Base-by-base conservation (phyloP, 208 protist species). In the Pavlovales sp. region DNA sequence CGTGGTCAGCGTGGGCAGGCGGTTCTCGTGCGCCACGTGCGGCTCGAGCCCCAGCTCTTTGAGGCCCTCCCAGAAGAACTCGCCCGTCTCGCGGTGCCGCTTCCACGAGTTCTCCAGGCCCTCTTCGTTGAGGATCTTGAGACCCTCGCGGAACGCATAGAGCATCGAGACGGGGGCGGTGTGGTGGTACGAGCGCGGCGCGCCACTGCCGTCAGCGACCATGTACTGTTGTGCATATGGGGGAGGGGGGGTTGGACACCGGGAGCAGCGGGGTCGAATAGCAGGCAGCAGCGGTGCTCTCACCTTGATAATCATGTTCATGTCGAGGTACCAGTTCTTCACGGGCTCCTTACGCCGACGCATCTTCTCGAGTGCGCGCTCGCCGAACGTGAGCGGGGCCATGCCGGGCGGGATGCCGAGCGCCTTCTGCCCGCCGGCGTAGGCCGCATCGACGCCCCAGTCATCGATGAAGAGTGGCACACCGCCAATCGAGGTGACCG, bases 371-470 rank as follows among this genome's bases (percentile, higher is more conserved):
- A 90, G 66, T 7, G 88, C 88, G 81, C 88, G 79, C 30, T 76
- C 66, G 75, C 71, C 86, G 37, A 90, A 90, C 20, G 44, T 84
- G 20, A 91, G n/a, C 42, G 89, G 91, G 66, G 88, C 82, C 36
- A 75, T 77, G 37, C 91, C 91, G 5, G 91, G 91, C 37, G 91
- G 89, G 79, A 81, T 88, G 78, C 75, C 84, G 32, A 92, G 82
- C 34, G 57, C 41, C 79, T 92, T 92, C 79, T 92, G 91, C 46
- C 71, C 79, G 67, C 91, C 91, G 75, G 88, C 44, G 89, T 92
- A 92, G 38, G 81, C 79, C 1, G 81, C 86, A 81, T 92, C 91
- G 41, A 92, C 42, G n/a, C 75, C 89, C 91, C 91, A 92, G 37
- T 91, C 76, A 80, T 92, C 91, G 26, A 92, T 38, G 76, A 67